Conservation (phyloP, 1,284 basidiomycete species). For the Inonotus hispidus region DNA sequence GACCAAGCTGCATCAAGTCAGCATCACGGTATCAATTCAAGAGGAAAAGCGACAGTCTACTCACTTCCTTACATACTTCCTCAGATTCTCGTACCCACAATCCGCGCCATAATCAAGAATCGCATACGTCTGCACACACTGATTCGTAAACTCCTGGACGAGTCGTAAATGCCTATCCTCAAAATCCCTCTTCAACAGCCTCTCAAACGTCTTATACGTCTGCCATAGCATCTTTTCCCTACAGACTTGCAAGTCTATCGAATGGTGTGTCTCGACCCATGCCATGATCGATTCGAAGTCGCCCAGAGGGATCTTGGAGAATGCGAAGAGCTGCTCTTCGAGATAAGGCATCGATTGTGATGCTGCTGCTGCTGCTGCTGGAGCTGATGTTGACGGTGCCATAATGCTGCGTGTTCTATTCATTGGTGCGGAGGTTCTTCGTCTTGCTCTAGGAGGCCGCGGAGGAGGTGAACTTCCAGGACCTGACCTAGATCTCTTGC, state of each 20-base stretch:
- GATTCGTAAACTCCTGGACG: constrained; percentile 16
- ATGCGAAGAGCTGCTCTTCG: constrained; percentile 12
- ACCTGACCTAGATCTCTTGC: background rate
- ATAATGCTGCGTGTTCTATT: background rate
- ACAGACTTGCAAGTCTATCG: constrained; percentile 7
- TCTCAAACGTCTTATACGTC: constrained; percentile 13
- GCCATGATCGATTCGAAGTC: constrained; percentile 15
- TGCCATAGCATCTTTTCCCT: constrained; percentile 16
- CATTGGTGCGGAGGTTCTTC: background rate
- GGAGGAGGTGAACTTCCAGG: background rate
- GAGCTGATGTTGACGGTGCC: background rate
- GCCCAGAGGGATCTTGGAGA: constrained; percentile 13
- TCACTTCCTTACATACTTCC: constrained; percentile 16
- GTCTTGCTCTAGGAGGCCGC: background rate
- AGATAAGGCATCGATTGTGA: background rate
- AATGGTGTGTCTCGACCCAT: constrained; percentile 7
- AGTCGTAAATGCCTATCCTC: constrained; percentile 4
- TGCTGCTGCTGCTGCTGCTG: background rate
- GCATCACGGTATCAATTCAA: background rate
- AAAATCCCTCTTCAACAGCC: constrained; percentile 11
- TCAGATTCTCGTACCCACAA: constrained; percentile 10
- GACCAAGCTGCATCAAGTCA: constrained; percentile 6
- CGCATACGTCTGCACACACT: constrained; percentile 15
- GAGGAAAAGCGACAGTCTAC: background rate
- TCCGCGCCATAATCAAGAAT: constrained; percentile 16